A percentile compares a stretch with the other conserved stretches of the same genome.
These are phyloP conservation scores for Metroxylon sagu DNA, from an alignment of 176 grass and related monocot genomes.

Conservation along the genomic window DNA sequence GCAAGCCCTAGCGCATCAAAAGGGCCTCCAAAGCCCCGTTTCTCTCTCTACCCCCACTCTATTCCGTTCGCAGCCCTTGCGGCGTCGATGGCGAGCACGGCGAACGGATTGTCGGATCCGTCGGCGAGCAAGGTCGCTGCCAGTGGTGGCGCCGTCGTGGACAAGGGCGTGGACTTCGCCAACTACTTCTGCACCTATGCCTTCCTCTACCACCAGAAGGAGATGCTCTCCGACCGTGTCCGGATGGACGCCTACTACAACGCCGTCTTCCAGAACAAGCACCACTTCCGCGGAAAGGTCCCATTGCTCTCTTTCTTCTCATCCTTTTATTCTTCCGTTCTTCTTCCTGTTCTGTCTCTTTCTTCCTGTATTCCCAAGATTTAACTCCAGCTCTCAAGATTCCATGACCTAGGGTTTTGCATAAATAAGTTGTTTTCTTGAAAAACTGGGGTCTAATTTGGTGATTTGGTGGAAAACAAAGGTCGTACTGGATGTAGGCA, in stretches of 20 bases:
- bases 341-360: background rate
- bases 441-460: background rate
- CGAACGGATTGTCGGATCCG: background rate
- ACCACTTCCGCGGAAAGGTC: slow-evolving; percentile 85
- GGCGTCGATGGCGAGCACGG: background rate
- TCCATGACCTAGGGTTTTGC: background rate
- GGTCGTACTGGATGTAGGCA: slow-evolving; percentile 89
- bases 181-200: slow-evolving; percentile 99
- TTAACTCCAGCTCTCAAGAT: background rate
- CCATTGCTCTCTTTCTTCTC: background rate
- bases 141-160: slow-evolving; percentile 23
- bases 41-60: background rate
- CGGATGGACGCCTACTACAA: slow-evolving; percentile 96
- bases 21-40: too few relatives aligned
- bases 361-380: background rate
- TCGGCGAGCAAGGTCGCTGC: background rate
- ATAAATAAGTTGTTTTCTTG: background rate
- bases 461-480: slow-evolving; percentile 34
- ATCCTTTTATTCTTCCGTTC: background rate
- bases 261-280: slow-evolving; percentile 75
- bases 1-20: too few relatives aligned
- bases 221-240: slow-evolving; percentile 93
- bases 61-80: too few relatives aligned
- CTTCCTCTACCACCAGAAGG: slow-evolving; percentile 95
- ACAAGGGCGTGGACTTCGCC: slow-evolving; percentile 91